Conservation (phyloP, 768 basidiomycete species). For the Dendrothele bispora region DNA sequence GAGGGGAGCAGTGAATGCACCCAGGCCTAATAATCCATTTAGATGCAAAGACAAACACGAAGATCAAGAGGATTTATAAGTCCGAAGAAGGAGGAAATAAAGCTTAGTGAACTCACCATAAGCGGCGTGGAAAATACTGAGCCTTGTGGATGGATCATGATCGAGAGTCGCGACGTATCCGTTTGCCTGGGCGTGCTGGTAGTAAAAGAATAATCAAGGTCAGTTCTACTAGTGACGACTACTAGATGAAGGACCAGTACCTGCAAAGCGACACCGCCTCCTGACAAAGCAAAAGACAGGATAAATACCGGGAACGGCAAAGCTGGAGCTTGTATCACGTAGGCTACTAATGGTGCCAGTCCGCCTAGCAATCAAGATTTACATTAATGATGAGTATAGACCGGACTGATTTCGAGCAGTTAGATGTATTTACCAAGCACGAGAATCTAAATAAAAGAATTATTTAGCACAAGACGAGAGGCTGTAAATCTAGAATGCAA, state of each 20-base stretch:
- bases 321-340: conserved; percentile 35
- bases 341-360: conserved; percentile 1
- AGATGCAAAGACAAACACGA: too few relatives aligned
- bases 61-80: background rate
- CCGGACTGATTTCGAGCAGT: too few relatives aligned
- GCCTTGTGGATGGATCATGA: conserved; percentile 40
- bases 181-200: conserved; percentile 48
- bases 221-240: conserved; percentile 32
- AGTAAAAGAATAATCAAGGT: conserved; percentile 11
- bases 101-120: conserved; percentile 30
- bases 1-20: conserved; percentile 51
- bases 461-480: background rate
- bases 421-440: too few relatives aligned
- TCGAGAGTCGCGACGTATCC: conserved; percentile 46
- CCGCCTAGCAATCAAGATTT: background rate
- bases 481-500: background rate
- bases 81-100: background rate
- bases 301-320: conserved; percentile 57
- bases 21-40: too few relatives aligned
- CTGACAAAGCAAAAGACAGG: conserved; percentile 32
- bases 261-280: conserved; percentile 32
- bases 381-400: too few relatives aligned
- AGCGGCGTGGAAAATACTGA: conserved; percentile 50
- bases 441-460: conserved; percentile 1
- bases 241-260: conserved; percentile 19